These are phyloP conservation scores for Austroboletus festivus DNA, from an alignment of 768 basidiomycete genomes.

Conservation along the genomic window DNA sequence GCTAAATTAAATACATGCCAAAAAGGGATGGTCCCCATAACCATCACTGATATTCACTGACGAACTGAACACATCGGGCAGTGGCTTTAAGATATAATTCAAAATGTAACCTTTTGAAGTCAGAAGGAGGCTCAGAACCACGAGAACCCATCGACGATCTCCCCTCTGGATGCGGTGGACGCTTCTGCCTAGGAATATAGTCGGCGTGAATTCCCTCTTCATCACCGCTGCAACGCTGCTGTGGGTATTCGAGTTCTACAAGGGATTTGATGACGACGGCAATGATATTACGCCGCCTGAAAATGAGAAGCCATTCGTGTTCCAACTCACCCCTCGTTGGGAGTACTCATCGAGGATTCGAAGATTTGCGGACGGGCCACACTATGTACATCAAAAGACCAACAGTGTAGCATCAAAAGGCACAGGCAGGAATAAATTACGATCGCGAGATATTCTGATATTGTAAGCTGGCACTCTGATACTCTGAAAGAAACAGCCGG, in stretches of 20 bases:
- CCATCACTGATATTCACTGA: no score
- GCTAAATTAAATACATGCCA: no score
- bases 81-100: no score
- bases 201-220: conserved; percentile 6
- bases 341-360: no score
- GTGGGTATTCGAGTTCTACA: conserved; percentile 7
- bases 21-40: no score
- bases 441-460: conserved; percentile 85
- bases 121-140: neutral
- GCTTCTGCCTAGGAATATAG: conserved; percentile 5
- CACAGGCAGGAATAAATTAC: conserved; percentile 32
- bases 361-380: no score
- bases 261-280: conserved; percentile 2
- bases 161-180: conserved; percentile 9
- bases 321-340: neutral
- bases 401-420: no score
- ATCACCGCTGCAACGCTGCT: conserved; percentile 7
- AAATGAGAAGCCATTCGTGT: conserved; percentile 7
- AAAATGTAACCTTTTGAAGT: no score
- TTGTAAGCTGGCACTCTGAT: conserved; percentile 68
- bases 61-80: no score
- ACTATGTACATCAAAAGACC: no score
- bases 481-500: conserved; percentile 71
- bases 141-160: conserved; percentile 4
- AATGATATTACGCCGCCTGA: conserved; percentile 7